These are phyloP conservation scores for Cyberlindnera xylosilytica DNA, from an alignment of 805 yeast species.

Conservation along the genomic window DNA sequence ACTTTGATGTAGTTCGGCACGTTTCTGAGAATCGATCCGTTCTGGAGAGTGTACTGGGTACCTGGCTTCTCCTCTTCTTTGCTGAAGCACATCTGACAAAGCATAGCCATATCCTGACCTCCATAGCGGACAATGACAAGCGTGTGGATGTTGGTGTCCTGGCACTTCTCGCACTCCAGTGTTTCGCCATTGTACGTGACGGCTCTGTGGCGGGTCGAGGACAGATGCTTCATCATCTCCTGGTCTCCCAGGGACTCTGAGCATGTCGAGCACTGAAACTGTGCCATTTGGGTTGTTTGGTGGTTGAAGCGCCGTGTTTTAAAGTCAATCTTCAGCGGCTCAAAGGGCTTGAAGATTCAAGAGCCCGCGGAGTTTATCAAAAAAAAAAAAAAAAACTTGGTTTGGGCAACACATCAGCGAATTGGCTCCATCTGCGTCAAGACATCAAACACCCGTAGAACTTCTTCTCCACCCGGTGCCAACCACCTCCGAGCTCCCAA, in stretches of 20 bases:
- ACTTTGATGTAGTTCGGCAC: conserved; percentile 45
- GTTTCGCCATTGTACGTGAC: conserved; percentile 38
- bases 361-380: too few species aligned
- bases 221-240: conserved; percentile 49
- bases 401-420: too few species aligned
- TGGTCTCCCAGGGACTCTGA: conserved; percentile 31
- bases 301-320: not conserved
- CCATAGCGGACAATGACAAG: conserved; percentile 50
- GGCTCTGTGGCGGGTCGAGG: conserved; percentile 51
- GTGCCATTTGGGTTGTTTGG: conserved; percentile 14
- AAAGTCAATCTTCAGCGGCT: not conserved
- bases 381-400: too few species aligned
- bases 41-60: conserved; percentile 47
- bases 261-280: conserved; percentile 47
- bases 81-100: conserved; percentile 44
- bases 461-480: not conserved
- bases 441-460: not conserved
- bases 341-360: not conserved
- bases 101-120: conserved; percentile 49
- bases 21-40: conserved; percentile 52
- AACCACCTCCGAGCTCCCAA: not conserved
- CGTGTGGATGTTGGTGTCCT: conserved; percentile 50
- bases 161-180: conserved; percentile 55
- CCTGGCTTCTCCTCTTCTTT: conserved; percentile 44
- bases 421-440: too few species aligned